Conservation (phyloP, 345 rosid species). For the Camelina sativa region DNA sequence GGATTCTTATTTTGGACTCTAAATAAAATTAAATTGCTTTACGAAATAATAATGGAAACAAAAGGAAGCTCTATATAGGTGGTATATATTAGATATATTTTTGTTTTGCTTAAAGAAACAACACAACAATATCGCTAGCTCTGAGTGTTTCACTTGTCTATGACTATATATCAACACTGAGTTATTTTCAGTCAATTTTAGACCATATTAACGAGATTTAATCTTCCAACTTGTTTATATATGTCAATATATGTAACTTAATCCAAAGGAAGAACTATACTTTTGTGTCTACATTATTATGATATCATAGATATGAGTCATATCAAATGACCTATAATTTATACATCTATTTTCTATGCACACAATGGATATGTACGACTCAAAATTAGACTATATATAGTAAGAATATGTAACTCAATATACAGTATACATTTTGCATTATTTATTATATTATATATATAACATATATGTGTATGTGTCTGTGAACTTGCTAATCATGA, state of each 20-base stretch:
- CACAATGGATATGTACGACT: neutral
- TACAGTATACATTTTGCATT: neutral
- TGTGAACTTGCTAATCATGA: constrained; percentile 28
- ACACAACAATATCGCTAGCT: constrained; percentile 4
- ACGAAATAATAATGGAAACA: neutral
- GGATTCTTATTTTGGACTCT: neutral
- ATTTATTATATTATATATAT: neutral
- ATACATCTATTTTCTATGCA: neutral
- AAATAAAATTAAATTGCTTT: neutral
- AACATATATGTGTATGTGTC: neutral
- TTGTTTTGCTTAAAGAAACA: constrained; percentile 1
- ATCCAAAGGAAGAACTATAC: neutral
- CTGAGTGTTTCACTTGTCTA: constrained; percentile 8
- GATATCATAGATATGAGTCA: neutral
- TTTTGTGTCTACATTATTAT: neutral
- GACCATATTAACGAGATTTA: neutral
- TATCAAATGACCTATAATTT: neutral
- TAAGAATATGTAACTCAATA: neutral
- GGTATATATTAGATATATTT: neutral
- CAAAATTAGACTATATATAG: neutral
- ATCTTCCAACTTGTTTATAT: neutral
- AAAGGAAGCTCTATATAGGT: neutral
- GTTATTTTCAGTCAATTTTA: constrained; percentile 3
- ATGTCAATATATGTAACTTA: constrained; percentile 9
- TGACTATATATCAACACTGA: neutral